A percentile compares a stretch with the other conserved stretches of the same genome.
phyloP scores from a whole-genome alignment of 2,329 filamentous ascomycete genomes.

The Talaromyces albobiverticillius region DNA sequence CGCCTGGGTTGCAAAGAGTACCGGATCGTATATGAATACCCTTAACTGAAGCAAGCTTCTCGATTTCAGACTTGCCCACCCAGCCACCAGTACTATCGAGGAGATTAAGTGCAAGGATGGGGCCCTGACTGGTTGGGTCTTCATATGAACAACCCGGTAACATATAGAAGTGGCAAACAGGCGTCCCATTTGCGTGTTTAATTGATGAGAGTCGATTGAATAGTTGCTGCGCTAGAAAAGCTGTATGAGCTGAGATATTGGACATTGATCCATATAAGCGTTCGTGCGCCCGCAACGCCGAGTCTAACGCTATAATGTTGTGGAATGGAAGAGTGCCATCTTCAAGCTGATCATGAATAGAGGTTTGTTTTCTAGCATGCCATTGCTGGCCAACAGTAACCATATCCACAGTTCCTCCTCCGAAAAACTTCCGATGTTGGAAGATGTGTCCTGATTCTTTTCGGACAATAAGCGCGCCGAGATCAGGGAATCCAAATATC shows the following conservation, averaged over 20 bases:
- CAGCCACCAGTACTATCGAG: conserved; percentile 66
- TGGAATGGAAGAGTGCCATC: conserved; percentile 91
- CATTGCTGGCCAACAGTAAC: conserved; percentile 76
- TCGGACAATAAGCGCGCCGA: conserved; percentile 80
- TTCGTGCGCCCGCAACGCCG: conserved; percentile 67
- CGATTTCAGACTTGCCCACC: conserved; percentile 79
- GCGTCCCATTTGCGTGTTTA: conserved; percentile 65
- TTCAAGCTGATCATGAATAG: conserved; percentile 78
- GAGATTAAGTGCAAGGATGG: conserved; percentile 82
- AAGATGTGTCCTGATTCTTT: conserved; percentile 66
- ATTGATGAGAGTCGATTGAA: conserved; percentile 58
- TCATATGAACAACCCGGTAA: conserved; percentile 39
- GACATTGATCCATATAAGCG: conserved; percentile 70
- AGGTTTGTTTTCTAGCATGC: conserved; percentile 72
- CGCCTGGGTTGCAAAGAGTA: conserved; percentile 87
- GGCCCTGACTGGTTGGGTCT: conserved; percentile 57
- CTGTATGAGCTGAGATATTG: conserved; percentile 67
- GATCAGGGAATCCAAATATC: conserved; percentile 94
- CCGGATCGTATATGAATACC: conserved; percentile 84
- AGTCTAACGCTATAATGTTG: conserved; percentile 77
- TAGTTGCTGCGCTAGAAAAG: conserved; percentile 60
- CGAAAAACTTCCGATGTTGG: conserved; percentile 74
- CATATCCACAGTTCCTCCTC: conserved; percentile 90
- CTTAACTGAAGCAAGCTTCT: conserved; percentile 77
- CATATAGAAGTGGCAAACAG: conserved; percentile 67